Conservation (phyloP, 2,329 filamentous ascomycete species). For the Teratosphaeria zuluensis region DNA sequence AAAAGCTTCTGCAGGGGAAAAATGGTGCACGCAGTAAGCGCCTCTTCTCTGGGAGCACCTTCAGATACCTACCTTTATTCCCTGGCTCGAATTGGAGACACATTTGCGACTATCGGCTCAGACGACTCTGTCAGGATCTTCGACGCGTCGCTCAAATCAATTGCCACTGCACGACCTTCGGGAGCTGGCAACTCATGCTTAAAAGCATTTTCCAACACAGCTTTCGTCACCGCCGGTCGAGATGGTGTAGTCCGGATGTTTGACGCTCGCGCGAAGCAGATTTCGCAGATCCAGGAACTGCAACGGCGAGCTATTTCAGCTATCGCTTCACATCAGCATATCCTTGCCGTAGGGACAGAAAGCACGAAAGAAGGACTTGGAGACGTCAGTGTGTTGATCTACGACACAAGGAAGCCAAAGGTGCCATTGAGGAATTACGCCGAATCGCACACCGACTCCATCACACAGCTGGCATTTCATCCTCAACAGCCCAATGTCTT, state of each 20-base stretch:
- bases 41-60: slow-evolving; percentile 9
- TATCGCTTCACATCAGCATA: slow-evolving; percentile 52
- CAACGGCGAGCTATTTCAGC: slow-evolving; percentile 41
- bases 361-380: slow-evolving; percentile 28
- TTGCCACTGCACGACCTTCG: slow-evolving; percentile 41
- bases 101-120: slow-evolving; percentile 55
- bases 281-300: slow-evolving; percentile 26
- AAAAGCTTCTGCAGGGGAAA: neutral
- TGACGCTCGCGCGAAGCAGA: slow-evolving; percentile 14
- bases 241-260: slow-evolving; percentile 50
- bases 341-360: slow-evolving; percentile 65
- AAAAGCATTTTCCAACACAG: slow-evolving; percentile 30
- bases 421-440: slow-evolving; percentile 30
- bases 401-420: slow-evolving; percentile 32
- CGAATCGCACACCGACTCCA: slow-evolving; percentile 47
- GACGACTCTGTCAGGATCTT: slow-evolving; percentile 61
- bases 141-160: slow-evolving; percentile 47
- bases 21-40: slow-evolving; percentile 12
- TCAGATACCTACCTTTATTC: slow-evolving; percentile 45
- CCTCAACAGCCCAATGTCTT: slow-evolving; percentile 48
- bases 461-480: slow-evolving; percentile 45
- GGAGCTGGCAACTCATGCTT: slow-evolving; percentile 58
- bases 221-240: slow-evolving; percentile 61
- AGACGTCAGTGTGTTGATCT: slow-evolving; percentile 29
- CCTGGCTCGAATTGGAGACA: slow-evolving; percentile 33